phyloP scores from a whole-genome alignment of 257 asterid genomes.

The Capsicum chinense region DNA sequence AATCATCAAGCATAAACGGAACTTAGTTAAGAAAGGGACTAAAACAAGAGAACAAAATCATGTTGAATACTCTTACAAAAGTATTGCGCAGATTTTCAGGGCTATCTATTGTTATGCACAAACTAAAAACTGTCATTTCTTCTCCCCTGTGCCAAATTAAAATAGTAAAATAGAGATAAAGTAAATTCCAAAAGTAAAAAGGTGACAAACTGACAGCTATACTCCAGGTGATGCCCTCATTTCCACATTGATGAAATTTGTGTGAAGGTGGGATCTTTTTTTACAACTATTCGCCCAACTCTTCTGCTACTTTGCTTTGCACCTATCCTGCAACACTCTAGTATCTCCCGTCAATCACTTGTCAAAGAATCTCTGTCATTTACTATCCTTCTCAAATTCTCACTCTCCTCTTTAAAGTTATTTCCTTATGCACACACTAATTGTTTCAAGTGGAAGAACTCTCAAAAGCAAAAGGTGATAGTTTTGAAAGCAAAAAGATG shows the following conservation, averaged over 20 bases:
- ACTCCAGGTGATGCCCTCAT: neutral
- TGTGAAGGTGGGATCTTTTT: neutral
- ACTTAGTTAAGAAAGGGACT: slow-evolving; percentile 17
- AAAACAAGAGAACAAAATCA: slow-evolving; percentile 17
- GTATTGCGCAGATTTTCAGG: neutral
- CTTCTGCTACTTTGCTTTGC: slow-evolving; percentile 19
- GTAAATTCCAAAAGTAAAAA: slow-evolving; percentile 19
- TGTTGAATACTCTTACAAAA: neutral
- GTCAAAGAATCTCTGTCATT: slow-evolving; percentile 19
- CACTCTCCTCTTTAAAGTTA: slow-evolving; percentile 11
- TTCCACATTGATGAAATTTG: slow-evolving; percentile 16
- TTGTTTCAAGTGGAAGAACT: neutral
- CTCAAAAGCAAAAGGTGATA: too few species aligned
- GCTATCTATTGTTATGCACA: slow-evolving; percentile 13
- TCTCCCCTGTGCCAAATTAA: slow-evolving; percentile 15
- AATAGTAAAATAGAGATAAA: neutral
- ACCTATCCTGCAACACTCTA: slow-evolving; percentile 24
- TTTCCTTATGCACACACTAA: slow-evolving; percentile 6
- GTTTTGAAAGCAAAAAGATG: neutral
- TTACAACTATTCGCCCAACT: neutral
- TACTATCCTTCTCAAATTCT: slow-evolving; percentile 17
- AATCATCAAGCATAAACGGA: neutral
- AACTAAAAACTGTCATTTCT: slow-evolving; percentile 17
- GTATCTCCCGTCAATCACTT: slow-evolving; percentile 22
- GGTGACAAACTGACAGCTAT: neutral